Percentiles rank a stretch among this genome's conserved stretches.
Evolutionary conservation across 106 monocot species (phyloP).

Genomic region (Alisma plantagoaquatica): DNA sequence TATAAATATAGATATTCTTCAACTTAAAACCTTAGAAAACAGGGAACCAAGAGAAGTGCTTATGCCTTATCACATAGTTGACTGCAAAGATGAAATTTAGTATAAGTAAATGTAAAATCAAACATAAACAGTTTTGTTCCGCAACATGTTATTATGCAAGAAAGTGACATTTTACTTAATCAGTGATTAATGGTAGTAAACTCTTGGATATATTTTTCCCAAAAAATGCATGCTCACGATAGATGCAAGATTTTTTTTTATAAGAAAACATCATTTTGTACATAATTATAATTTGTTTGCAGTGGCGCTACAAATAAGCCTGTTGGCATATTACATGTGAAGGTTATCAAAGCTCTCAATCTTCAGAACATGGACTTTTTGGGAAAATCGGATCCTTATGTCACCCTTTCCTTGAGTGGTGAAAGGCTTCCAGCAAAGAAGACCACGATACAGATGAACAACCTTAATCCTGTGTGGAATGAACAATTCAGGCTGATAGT

Average conservation of each 20-base stretch:
- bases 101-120: neutral
- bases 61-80: too few relatives aligned
- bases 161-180: neutral
- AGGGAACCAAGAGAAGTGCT: too few relatives aligned
- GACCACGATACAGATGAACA: constrained; percentile 84
- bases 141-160: neutral
- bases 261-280: too few relatives aligned
- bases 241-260: too few relatives aligned
- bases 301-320: constrained; percentile 77
- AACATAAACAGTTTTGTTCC: neutral
- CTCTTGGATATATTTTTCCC: too few relatives aligned
- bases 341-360: constrained; percentile 64
- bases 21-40: too few relatives aligned
- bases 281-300: neutral
- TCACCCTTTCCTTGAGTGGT: constrained; percentile 71
- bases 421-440: constrained; percentile 70
- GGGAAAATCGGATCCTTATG: constrained; percentile 95
- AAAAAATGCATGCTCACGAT: too few relatives aligned
- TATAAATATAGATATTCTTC: too few relatives aligned
- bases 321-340: constrained; percentile 82
- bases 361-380: constrained; percentile 88
- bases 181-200: neutral
- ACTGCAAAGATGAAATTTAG: neutral
- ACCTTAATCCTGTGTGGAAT: constrained; percentile 95
- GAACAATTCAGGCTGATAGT: constrained; percentile 75